phyloP scores from a whole-genome alignment of 2,329 filamentous ascomycete species.

The Fusarium siculi region DNA sequence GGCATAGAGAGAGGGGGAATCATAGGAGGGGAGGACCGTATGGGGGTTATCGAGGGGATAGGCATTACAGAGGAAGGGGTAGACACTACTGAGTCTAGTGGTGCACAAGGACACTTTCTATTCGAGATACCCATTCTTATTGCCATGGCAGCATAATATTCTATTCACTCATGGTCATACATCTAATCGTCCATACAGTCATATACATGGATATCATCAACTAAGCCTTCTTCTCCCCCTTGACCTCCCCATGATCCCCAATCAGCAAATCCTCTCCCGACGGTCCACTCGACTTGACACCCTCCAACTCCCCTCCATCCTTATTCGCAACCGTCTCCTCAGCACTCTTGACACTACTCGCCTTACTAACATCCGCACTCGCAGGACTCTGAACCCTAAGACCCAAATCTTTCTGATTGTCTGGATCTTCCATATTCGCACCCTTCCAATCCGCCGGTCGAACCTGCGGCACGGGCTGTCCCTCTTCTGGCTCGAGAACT shows the following conservation, averaged over 20 bases:
- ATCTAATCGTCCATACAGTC: neutral
- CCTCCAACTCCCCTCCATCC: constrained; percentile 43
- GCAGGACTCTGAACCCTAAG: constrained; percentile 71
- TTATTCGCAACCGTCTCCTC: constrained; percentile 24
- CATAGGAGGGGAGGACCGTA: constrained; percentile 49
- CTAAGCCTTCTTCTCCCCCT: neutral
- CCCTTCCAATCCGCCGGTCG: constrained; percentile 81
- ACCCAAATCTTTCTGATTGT: constrained; percentile 72
- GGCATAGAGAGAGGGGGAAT: constrained; percentile 48
- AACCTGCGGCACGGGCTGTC: constrained; percentile 76
- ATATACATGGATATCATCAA: constrained; percentile 18
- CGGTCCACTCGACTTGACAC: constrained; percentile 52
- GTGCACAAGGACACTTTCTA: neutral
- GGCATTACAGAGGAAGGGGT: constrained; percentile 49
- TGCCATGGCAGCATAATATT: neutral
- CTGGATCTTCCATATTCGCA: constrained; percentile 53
- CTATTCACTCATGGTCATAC: neutral
- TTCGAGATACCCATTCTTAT: constrained; percentile 25
- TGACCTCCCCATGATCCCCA: constrained; percentile 17
- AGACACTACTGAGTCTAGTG: constrained; percentile 43
- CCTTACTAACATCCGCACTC: constrained; percentile 75
- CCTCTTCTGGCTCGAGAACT: constrained; percentile 71
- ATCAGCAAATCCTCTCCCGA: constrained; percentile 48
- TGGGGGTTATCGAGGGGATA: constrained; percentile 49
- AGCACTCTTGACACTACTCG: constrained; percentile 71